Base-by-base conservation (phyloP, 179 eudicot species). In the Silene noctiflora region DNA sequence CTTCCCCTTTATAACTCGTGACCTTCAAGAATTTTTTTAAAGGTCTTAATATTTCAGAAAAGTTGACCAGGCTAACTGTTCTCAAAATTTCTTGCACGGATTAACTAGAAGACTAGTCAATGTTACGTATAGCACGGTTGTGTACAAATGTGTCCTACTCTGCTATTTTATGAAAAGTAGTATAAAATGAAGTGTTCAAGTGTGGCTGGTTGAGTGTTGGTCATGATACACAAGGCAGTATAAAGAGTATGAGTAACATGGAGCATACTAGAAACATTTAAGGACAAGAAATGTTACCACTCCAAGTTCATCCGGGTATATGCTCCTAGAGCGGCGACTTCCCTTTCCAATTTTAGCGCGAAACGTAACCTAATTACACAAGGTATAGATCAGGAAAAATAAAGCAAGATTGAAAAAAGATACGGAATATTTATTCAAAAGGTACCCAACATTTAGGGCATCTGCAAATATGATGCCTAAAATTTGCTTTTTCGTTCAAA, bases 241-340 rank as follows among this genome's bases (percentile, higher is more conserved):
- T 48, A 51, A 51, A 51, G 58, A 48, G 55, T 51, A 13, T 51
- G 58, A 25, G 68, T 25, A 64, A 64, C 42, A 6, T 24, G 68
- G 31, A 48, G 25, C 61, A 22, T 25, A 71, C 33, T 13, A 58
- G 70, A 73, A 21, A 72, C 35, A 62, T 19, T 6, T n/a, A 59
- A 44, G 39, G 35, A 56, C 17, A 82, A 46, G 44, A 29, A 56
- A 8, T 80, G 66, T 77, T 91, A 95, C 99, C 95, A 89, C 96
- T 81, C 99, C 99, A 19, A 95, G 81, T 84, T 95, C 99, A 86
- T 87, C 96, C 33, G 97, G 99, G 85, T 95, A 95, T 81, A 88
- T 81, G 67, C 93, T 91, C 33, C 93, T 86, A 67, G 94, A 75
- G 68, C 78, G 63, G 75, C 94, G 95, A 82, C 82, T 81, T 46